Evolutionary conservation across 768 basidiomycete species (phyloP), one percentile per base, ranked within the genome.

Genomic region (Fomitopsis pulvina): DNA sequence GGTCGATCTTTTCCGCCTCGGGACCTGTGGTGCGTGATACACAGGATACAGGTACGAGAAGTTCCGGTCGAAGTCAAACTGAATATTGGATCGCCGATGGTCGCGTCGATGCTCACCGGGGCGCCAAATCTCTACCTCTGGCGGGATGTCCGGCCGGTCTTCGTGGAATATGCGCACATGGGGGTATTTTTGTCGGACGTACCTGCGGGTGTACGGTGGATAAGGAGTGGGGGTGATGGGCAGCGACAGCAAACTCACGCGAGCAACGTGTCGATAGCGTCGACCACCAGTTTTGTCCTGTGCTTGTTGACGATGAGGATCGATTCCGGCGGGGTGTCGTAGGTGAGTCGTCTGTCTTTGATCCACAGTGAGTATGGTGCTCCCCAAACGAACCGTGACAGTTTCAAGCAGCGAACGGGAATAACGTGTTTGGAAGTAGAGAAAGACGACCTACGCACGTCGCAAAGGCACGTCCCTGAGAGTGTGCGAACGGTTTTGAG

Each of bases 291-390:
- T 49, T 81, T 79, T 32, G 87, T 90, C 40, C 87, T 78, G 27
- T 86, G 70, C 65, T 90, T 90, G 69, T 90, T 90, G 12, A 90
- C 85, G 54, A 90, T 77, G 45, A 90, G 76, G 37, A 88, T 81
- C 39, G 78, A 72, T 60, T 79, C 79, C 38, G 79, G 83, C 22
- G 77, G 72, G 25, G 60, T 56, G 30, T 54, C 12, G 24, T 24
- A 25, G 10, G 5, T 48, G 21, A n/a, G 37, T 12, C 24, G 25
- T 14, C 45, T 47, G 45, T 47, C 45, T 47, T 47, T 12, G 14
- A 14, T 7, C 14, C 14, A 4, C 4, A 37, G 34, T 37, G 34
- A 37, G 14, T 18, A 37, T n/a, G n/a, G n/a, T n/a, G n/a, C n/a
- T n/a, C n/a, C n/a, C n/a, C n/a, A n/a, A n/a, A n/a, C n/a, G n/a